Conservation (phyloP, 768 basidiomycete genomes). For the Antrodiella citrinella region DNA sequence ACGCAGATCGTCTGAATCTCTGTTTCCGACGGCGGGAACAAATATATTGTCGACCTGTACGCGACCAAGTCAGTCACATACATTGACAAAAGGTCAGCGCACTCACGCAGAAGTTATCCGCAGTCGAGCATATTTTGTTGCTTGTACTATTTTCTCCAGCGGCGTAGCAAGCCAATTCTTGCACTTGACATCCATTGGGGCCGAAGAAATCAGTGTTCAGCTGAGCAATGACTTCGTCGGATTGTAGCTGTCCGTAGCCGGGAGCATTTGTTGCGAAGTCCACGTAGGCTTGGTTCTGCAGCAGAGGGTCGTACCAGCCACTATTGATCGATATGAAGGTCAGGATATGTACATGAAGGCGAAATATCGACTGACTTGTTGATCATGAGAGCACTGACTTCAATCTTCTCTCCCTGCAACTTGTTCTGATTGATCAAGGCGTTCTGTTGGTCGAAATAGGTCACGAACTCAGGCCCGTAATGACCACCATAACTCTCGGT, state of each 20-base stretch:
- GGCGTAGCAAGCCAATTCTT: slow-evolving; percentile 47
- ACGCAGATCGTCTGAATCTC: slow-evolving; percentile 49
- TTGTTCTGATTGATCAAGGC: slow-evolving; percentile 35
- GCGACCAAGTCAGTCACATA: neutral
- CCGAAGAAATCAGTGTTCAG: slow-evolving; percentile 43
- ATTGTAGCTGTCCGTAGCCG: slow-evolving; percentile 57
- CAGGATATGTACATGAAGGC: neutral
- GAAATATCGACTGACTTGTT: slow-evolving; percentile 16
- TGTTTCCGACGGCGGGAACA: slow-evolving; percentile 41
- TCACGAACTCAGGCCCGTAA: slow-evolving; percentile 57
- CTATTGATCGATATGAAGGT: slow-evolving; percentile 24
- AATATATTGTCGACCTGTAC: slow-evolving; percentile 39
- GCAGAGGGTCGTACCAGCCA: slow-evolving; percentile 59
- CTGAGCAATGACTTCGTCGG: slow-evolving; percentile 32
- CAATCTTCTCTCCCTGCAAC: slow-evolving; percentile 41
- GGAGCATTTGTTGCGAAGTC: slow-evolving; percentile 55
- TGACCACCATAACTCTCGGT: slow-evolving; percentile 67
- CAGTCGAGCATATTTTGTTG: slow-evolving; percentile 39
- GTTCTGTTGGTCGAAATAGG: slow-evolving; percentile 59
- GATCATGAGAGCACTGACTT: slow-evolving; percentile 56
- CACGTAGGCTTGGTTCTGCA: slow-evolving; percentile 55
- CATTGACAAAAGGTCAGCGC: neutral
- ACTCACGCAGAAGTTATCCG: slow-evolving; percentile 51
- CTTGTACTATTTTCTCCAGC: slow-evolving; percentile 41
- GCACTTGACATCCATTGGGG: slow-evolving; percentile 42